Conservation (phyloP, 805 yeast genomes). For the Lachancea nothofagi region DNA sequence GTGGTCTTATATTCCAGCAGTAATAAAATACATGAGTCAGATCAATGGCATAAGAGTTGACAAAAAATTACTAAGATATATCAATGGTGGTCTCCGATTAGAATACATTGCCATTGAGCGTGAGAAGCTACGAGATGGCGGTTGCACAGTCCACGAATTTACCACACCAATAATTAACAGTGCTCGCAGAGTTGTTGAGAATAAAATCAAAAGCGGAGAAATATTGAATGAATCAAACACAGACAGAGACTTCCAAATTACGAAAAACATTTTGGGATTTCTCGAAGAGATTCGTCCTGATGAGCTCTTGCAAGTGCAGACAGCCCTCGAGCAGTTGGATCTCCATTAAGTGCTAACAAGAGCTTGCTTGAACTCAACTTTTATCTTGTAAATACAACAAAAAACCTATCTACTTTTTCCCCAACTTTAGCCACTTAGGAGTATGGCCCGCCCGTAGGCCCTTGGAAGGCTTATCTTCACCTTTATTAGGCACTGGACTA, state of each 20-base stretch:
- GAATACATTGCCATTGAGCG: conserved; percentile 16
- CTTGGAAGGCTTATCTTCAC: conserved; percentile 6
- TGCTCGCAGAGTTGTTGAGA: conserved; percentile 5
- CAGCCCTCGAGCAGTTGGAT: conserved; percentile 15
- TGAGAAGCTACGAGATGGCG: not conserved
- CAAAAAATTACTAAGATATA: conserved; percentile 10
- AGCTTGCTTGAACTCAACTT: conserved; percentile 1
- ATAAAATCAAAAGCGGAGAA: conserved; percentile 1
- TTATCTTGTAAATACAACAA: conserved; percentile 1
- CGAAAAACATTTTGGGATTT: conserved; percentile 14
- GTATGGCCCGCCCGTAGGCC: conserved; percentile 17
- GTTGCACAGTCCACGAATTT: not conserved
- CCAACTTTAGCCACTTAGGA: conserved; percentile 39
- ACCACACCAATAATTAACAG: conserved; percentile 1
- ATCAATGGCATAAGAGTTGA: conserved; percentile 15
- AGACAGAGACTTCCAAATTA: not conserved
- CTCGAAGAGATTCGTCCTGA: conserved; percentile 14
- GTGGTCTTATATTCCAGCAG: conserved; percentile 23
- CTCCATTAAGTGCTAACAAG: conserved; percentile 6
- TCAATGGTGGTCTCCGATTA: conserved; percentile 20
- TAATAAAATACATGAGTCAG: conserved; percentile 16
- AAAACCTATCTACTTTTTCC: conserved; percentile 30
- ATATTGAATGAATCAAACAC: conserved; percentile 4
- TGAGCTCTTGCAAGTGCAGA: conserved; percentile 14
- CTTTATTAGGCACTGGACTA: conserved; percentile 13